Conservation (phyloP, 1,139 yeast genomes). For the Hansenula sp. region DNA sequence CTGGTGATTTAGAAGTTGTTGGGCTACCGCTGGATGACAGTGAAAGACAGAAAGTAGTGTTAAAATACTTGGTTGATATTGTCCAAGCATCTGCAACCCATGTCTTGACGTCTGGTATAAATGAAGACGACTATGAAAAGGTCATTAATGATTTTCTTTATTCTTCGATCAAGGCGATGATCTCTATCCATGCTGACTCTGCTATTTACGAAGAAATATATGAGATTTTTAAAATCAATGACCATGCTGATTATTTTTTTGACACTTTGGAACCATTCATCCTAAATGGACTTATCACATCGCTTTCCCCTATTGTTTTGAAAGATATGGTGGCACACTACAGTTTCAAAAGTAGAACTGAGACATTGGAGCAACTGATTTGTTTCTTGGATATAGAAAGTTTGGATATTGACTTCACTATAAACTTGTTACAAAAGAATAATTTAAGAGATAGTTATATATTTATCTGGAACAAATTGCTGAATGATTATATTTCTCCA, state of each 20-base stretch:
- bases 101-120: constrained; percentile 12
- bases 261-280: constrained; percentile 49
- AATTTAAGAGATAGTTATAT: constrained; percentile 57
- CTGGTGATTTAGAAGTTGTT: constrained; percentile 41
- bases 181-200: constrained; percentile 32
- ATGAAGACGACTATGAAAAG: constrained; percentile 5
- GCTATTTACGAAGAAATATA: constrained; percentile 49
- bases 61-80: constrained; percentile 52
- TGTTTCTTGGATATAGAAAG: constrained; percentile 61
- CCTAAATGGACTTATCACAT: constrained; percentile 37
- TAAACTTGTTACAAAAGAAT: constrained; percentile 51
- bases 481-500: constrained; percentile 67
- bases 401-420: constrained; percentile 69
- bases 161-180: constrained; percentile 37
- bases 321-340: constrained; percentile 56
- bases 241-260: constrained; percentile 39
- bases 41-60: constrained; percentile 44
- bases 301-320: constrained; percentile 59
- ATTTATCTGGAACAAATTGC: constrained; percentile 63
- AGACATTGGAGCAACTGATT: constrained; percentile 58
- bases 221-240: constrained; percentile 38
- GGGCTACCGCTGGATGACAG: constrained; percentile 49
- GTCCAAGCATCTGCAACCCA: constrained; percentile 22
- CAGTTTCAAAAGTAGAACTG: constrained; percentile 38
- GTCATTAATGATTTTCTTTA: constrained; percentile 26